Conservation (phyloP, 1,284 basidiomycete genomes). For the Chalciporus sp. region DNA sequence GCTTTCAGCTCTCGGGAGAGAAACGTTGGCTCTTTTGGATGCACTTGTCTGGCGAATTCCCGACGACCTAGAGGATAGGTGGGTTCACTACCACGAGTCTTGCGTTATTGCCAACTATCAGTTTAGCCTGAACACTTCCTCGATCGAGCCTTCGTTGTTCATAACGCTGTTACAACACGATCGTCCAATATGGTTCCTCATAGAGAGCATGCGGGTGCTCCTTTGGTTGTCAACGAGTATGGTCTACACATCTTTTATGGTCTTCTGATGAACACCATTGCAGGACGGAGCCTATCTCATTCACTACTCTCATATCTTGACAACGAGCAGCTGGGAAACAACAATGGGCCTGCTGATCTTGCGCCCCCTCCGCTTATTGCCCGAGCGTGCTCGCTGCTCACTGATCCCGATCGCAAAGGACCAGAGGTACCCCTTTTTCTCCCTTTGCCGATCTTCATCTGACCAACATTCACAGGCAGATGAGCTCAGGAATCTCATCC, state of each 20-base stretch:
- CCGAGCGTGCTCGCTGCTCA: slow-evolving; percentile 51
- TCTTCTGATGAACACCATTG: slow-evolving; percentile 20
- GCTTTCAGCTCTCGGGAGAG: slow-evolving; percentile 39
- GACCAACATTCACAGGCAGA: slow-evolving; percentile 36
- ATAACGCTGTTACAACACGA: slow-evolving; percentile 49
- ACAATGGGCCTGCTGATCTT: slow-evolving; percentile 26
- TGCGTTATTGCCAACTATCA: slow-evolving; percentile 3
- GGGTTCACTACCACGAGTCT: slow-evolving; percentile 5
- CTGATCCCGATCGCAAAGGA: slow-evolving; percentile 44
- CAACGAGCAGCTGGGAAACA: slow-evolving; percentile 10
- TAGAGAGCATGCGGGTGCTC: slow-evolving; percentile 49
- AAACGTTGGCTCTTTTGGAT: slow-evolving; percentile 53
- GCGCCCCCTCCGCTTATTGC: slow-evolving; percentile 52
- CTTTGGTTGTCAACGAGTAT: slow-evolving; percentile 58
- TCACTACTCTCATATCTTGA: slow-evolving; percentile 37
- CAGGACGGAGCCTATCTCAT: slow-evolving; percentile 44
- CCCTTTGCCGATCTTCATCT: not conserved
- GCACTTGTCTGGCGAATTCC: slow-evolving; percentile 51
- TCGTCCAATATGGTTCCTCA: slow-evolving; percentile 54
- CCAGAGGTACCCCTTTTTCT: slow-evolving; percentile 41
- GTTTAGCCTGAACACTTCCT: slow-evolving; percentile 44
- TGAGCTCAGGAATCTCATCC: slow-evolving; percentile 47
- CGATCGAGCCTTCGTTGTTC: slow-evolving; percentile 43
- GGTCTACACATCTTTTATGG: slow-evolving; percentile 31
- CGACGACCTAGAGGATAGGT: slow-evolving; percentile 48